Base-by-base conservation (phyloP, 78 protist species). In the Cavenderia fasciculata region DNA sequence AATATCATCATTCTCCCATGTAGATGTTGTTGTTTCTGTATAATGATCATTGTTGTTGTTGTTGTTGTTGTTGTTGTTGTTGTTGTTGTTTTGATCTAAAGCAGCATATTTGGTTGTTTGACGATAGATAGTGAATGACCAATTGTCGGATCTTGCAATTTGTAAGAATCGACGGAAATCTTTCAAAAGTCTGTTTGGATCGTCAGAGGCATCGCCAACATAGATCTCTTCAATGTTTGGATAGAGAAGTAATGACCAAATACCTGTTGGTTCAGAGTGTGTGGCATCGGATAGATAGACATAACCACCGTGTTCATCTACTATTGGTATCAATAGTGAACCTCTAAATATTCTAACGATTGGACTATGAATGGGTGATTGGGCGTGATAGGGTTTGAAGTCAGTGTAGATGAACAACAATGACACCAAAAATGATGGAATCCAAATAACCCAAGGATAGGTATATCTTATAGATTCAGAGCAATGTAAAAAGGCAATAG, bases 381-480 rank as follows among this genome's bases (percentile, higher is more conserved):
- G 4, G 51, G 51, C 33, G n/a, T 63, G 72, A 16, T 7, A 11
- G 14, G 72, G 72, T n/a, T 47, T 40, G 47, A 40, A 40, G 27
- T 63, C 72, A 2, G 72, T 47, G 2, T 38, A 21, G 1, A 63
- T 4, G 72, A 63, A 63, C 4, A 40, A 34, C 3, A 63, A n/a
- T 16, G 38, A 8, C 6, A 63, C 18, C 2, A 63, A 38, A 3
- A 63, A 8, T 14, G 51, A 19, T 21, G 72, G 47, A 5, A 63
- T 63, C 72, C 72, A 63, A 40, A 63, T 63, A 3, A 63, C 4
- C 72, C 72, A 63, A 21, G 72, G 72, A 40, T 63, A 36, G 4
- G 33, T 47, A 16, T 33, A n/a, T 33, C 72, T 33, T 38, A 63
- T 16, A 5, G 72, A 63, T 7, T n/a, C n/a, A 4, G 38, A 7